Evolutionary conservation across 345 rosid genomes (phyloP).

Genomic region (Sisymbrium irio): DNA sequence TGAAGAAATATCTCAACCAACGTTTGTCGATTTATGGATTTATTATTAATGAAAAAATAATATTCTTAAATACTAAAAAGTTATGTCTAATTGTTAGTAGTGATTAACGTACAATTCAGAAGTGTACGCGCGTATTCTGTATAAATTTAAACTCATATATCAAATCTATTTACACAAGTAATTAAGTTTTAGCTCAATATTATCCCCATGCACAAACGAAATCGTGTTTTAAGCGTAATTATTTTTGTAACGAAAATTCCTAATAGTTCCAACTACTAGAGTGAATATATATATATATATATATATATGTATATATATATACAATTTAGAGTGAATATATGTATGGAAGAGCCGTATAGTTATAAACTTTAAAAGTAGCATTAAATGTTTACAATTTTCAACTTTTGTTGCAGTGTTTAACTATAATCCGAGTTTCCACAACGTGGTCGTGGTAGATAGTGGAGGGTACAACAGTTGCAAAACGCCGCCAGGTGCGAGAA

Average conservation of each 20-base stretch:
- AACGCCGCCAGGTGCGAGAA: conserved; percentile 37
- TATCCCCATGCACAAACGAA: conserved; percentile 1
- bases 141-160: neutral
- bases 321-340: neutral
- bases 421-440: conserved; percentile 45
- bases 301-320: no score
- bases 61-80: neutral
- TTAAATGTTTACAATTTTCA: no score
- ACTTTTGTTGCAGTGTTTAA: conserved; percentile 49
- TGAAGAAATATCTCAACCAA: neutral
- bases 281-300: neutral
- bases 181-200: neutral
- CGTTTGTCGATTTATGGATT: neutral
- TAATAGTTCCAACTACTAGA: neutral
- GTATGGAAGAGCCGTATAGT: neutral
- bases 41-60: neutral
- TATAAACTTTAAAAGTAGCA: no score
- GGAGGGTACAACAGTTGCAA: conserved; percentile 44
- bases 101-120: neutral
- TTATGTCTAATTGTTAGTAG: neutral
- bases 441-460: conserved; percentile 44
- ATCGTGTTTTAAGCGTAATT: neutral
- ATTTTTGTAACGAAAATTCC: neutral
- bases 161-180: neutral
- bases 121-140: neutral